These are phyloP conservation scores for Jackrogersella minutella DNA, from an alignment of 495 filamentous ascomycete genomes.

Conservation along the genomic window DNA sequence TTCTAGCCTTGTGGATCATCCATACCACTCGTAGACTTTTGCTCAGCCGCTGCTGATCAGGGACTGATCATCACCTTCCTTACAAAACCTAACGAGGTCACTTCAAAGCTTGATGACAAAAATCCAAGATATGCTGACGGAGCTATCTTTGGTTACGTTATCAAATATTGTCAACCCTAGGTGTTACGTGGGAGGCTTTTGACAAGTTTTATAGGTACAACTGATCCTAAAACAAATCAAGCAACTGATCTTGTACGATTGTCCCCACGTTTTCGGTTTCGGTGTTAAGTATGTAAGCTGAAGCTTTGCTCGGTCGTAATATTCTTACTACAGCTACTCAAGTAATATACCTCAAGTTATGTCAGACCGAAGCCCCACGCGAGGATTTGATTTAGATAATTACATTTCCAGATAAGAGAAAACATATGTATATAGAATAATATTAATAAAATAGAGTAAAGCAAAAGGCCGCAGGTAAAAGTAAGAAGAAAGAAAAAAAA, in stretches of 20 bases:
- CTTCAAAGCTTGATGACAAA: slow-evolving; percentile 28
- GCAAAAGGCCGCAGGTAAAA: not conserved
- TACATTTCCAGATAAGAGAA: not conserved
- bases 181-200: not conserved
- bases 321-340: too few relatives aligned
- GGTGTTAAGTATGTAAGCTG: not conserved
- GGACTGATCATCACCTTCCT: slow-evolving; percentile 4
- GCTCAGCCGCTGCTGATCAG: slow-evolving; percentile 3
- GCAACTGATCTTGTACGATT: too few relatives aligned
- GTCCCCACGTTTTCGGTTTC: not conserved
- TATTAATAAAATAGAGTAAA: too few relatives aligned
- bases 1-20: not conserved
- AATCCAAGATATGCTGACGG: slow-evolving; percentile 20
- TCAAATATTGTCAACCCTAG: slow-evolving; percentile 17
- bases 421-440: too few relatives aligned
- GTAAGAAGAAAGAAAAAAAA: not conserved
- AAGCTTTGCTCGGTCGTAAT: not conserved
- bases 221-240: too few relatives aligned
- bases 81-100: slow-evolving; percentile 5
- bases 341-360: not conserved
- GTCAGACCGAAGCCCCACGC: slow-evolving; percentile 17
- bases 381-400: slow-evolving; percentile 1
- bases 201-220: too few relatives aligned
- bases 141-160: slow-evolving; percentile 12
- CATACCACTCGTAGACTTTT: not conserved